Evolutionary conservation across 768 basidiomycete genomes (phyloP), one percentile per base, ranked within the genome.

Genomic region (Tricholoma terreum): DNA sequence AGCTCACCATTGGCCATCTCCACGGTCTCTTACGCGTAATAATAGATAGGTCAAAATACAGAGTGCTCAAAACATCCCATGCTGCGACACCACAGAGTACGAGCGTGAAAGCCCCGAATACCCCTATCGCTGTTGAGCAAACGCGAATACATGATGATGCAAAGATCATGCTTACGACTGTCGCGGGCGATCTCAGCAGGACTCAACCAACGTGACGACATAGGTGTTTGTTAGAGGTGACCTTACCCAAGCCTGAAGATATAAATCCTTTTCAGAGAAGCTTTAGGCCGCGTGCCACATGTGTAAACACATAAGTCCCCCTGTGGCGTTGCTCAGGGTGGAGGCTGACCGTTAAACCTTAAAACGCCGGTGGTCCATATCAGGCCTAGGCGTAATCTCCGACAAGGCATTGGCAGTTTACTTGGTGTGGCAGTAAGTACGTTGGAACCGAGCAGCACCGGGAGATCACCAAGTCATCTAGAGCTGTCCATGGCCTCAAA

Each of bases 1-100:
- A 3, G 24, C 57, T 31, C 35, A 71, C 72, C 72, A 73, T 73
- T 24, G 72, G 69, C 72, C 71, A 73, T 59, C 65, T 66, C 61
- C 67, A 72, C 22, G 61, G 62, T 38, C 72, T 57, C 48, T 66
- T 70, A 12, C 71, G 60, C 6, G 63, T 63, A 21, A 72, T 58
- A 35, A 73, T 65, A 21, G 71, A 72, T 54, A 71, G 55, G 52
- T 73, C 72, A 45, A 73, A 73, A 54, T 60, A 61, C 17, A 71
- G 22, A 4, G 69, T 69, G 21, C 67, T 67, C 15, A 70, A 31
- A 31, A 72, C 63, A 45, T 73, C 68, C 70, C 72, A 73, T 6
- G 64, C 58, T 2, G 69, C 69, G n/a, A 73, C 59, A n/a, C 72
- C 72, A 45, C 62, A 63, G 33, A 72, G 67, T 9, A 69, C 67